phyloP scores from a whole-genome alignment of 257 asterid species.

The Pogostemon cablin region DNA sequence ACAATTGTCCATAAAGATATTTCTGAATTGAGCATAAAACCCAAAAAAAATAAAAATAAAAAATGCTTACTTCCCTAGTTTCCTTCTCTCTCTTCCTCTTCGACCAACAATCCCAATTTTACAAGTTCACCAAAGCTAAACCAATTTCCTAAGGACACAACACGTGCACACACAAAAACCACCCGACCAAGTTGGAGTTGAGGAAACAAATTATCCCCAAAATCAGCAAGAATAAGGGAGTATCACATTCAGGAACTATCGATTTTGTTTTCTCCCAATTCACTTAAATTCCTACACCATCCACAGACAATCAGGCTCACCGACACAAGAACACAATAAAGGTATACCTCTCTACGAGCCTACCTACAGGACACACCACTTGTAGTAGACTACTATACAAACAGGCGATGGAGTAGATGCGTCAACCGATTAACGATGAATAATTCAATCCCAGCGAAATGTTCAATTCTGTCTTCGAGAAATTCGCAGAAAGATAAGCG shows the following conservation, averaged over 20 bases:
- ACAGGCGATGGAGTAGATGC: not conserved
- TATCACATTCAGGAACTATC: not conserved
- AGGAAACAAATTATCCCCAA: not conserved
- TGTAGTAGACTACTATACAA: not conserved
- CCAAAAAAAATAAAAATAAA: not conserved
- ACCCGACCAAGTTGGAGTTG: not conserved
- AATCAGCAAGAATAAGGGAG: conserved; percentile 3
- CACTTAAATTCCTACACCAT: not conserved
- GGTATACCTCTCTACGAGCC: not conserved
- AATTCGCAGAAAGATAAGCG: conserved; percentile 24
- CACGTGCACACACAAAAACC: not conserved
- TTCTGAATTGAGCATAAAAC: conserved; percentile 18
- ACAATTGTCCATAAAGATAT: conserved; percentile 1
- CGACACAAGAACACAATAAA: not conserved
- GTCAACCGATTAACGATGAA: conserved; percentile 9
- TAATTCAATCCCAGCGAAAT: not conserved
- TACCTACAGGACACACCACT: not conserved
- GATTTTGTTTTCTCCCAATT: not conserved
- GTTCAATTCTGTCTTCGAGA: conserved; percentile 5
- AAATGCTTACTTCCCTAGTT: too few species aligned
- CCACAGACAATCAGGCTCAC: conserved; percentile 5
- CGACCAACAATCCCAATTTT: not conserved
- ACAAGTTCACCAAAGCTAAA: conserved; percentile 3
- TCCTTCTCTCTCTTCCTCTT: not conserved
- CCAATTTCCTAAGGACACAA: not conserved